phyloP scores from a whole-genome alignment of 768 basidiomycete species.

The Kwoniella sp. region DNA sequence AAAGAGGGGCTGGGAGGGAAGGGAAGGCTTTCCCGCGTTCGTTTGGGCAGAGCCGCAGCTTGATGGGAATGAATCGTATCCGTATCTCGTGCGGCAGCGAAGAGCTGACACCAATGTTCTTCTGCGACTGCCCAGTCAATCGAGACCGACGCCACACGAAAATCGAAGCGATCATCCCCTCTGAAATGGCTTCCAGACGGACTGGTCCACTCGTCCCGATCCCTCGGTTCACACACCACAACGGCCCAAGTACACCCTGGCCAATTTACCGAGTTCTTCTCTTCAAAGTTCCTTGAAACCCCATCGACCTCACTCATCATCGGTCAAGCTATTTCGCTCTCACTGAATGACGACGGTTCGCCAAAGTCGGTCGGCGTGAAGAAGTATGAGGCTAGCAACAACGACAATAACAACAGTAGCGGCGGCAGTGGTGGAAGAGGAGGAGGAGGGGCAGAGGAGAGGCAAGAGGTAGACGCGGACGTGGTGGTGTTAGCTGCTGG shows the following conservation, averaged over 20 bases:
- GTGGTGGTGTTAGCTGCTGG: slow-evolving; percentile 79
- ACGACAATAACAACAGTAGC: too few species aligned
- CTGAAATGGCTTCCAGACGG: slow-evolving; percentile 48
- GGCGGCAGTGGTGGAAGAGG: too few species aligned
- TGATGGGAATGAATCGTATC: too few species aligned
- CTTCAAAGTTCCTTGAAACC: slow-evolving; percentile 35
- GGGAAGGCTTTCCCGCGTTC: too few species aligned
- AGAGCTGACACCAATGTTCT: too few species aligned
- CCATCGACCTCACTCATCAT: slow-evolving; percentile 43
- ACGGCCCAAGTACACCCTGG: slow-evolving; percentile 56
- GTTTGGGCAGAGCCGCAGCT: too few species aligned
- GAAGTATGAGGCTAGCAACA: neutral
- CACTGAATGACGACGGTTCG: neutral
- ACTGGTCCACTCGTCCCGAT: slow-evolving; percentile 40
- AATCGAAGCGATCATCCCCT: slow-evolving; percentile 30
- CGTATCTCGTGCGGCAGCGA: too few species aligned
- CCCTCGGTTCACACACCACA: slow-evolving; percentile 45
- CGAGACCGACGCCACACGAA: slow-evolving; percentile 43
- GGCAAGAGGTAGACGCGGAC: slow-evolving; percentile 59
- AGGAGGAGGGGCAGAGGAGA: neutral
- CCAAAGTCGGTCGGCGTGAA: slow-evolving; percentile 13
- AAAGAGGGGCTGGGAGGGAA: too few species aligned
- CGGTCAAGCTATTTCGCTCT: slow-evolving; percentile 38
- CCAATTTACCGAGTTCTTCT: slow-evolving; percentile 50
- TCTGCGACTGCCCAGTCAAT: too few species aligned